Conservation (phyloP, 352 stramenopile genomes). For the Hyphochytrium catenoides region DNA sequence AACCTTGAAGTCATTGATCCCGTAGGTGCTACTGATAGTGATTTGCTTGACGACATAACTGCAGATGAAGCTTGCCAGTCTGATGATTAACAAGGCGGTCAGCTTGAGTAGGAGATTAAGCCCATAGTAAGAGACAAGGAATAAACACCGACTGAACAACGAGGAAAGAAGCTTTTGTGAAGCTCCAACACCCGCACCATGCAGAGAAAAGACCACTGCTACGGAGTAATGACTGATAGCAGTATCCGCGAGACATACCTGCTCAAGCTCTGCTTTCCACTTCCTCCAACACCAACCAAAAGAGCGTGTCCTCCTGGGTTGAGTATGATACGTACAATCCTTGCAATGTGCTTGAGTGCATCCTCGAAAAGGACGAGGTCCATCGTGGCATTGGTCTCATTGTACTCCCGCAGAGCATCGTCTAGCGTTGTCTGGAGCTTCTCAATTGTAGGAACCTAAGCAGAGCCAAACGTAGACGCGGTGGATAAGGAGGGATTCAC, state of each 20-base stretch:
- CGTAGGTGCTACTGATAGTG: constrained; percentile 79
- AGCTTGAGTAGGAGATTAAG: too few species aligned
- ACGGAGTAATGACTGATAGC: too few species aligned
- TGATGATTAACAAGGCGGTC: constrained; percentile 65
- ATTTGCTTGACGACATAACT: constrained; percentile 73
- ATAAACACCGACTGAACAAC: too few species aligned
- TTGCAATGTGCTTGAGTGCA: constrained; percentile 80
- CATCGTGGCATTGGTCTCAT: constrained; percentile 85
- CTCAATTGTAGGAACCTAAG: constrained; percentile 54
- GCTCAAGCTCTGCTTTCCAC: constrained; percentile 84
- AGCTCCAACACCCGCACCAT: too few species aligned
- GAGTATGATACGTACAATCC: constrained; percentile 78
- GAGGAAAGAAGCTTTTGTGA: too few species aligned
- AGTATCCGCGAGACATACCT: too few species aligned
- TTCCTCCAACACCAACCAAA: constrained; percentile 78
- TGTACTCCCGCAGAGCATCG: constrained; percentile 75
- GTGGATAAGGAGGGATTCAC: too few species aligned
- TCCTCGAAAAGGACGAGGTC: constrained; percentile 90
- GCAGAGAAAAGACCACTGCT: too few species aligned
- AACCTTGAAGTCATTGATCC: constrained; percentile 86
- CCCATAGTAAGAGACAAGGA: too few species aligned
- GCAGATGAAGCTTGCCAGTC: constrained; percentile 78
- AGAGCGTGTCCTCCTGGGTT: constrained; percentile 61
- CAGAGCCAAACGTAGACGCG: too few species aligned
- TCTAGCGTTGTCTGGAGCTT: constrained; percentile 69